phyloP scores from a whole-genome alignment of 2,329 filamentous ascomycete genomes.

The Aschersonia sp. region DNA sequence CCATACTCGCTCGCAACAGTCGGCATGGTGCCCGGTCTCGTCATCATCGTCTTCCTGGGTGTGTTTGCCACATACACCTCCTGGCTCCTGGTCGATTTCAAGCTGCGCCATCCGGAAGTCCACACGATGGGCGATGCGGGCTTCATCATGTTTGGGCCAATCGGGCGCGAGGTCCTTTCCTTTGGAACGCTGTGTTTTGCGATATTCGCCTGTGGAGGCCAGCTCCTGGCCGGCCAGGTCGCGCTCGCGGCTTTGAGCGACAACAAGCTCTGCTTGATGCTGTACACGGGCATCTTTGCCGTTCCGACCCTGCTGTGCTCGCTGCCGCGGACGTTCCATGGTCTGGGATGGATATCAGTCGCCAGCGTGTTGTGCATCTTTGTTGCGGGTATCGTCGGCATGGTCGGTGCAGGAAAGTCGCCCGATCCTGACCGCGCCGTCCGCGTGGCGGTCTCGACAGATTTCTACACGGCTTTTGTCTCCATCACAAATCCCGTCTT shows the following conservation, averaged over 20 bases:
- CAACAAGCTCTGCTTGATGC: constrained; percentile 30
- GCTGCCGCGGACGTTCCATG: constrained; percentile 33
- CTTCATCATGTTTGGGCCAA: constrained; percentile 34
- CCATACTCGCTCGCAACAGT: constrained; percentile 35
- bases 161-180: constrained; percentile 33
- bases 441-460: constrained; percentile 18
- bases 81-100: constrained; percentile 35
- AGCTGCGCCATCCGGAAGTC: constrained; percentile 36
- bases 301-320: constrained; percentile 29
- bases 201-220: constrained; percentile 33
- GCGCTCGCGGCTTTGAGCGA: constrained; percentile 30
- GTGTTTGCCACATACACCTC: constrained; percentile 35
- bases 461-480: constrained; percentile 17
- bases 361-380: constrained; percentile 30
- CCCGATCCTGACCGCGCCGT: constrained; percentile 22
- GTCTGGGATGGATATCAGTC: constrained; percentile 31
- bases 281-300: constrained; percentile 35
- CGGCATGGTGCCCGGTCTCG: constrained; percentile 35
- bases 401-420: constrained; percentile 30
- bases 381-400: constrained; percentile 33
- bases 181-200: constrained; percentile 36
- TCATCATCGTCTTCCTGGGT: constrained; percentile 34
- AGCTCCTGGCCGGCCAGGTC: constrained; percentile 35
- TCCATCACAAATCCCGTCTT: constrained; percentile 32
- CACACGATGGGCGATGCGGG: constrained; percentile 44